Evolutionary conservation across 345 rosid species (phyloP).

Genomic region (Cardamine chenopodiifolia): DNA sequence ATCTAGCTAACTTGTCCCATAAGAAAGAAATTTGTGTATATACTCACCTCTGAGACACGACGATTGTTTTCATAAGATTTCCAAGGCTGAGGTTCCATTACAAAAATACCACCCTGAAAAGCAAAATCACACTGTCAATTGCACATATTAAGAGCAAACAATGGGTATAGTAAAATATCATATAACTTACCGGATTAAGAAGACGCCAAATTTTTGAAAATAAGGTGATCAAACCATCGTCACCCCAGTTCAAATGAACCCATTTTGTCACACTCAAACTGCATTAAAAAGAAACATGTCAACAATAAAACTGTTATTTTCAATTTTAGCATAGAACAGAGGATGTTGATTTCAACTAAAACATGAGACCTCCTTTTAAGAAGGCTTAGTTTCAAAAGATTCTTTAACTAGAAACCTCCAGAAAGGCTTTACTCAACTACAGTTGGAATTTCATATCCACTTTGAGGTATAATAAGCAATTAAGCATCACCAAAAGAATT

Average conservation of each 20-base stretch:
- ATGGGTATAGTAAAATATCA: not conserved
- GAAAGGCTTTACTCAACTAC: not conserved
- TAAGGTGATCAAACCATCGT: conserved; percentile 76
- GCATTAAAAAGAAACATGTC: conserved; percentile 34
- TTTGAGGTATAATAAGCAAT: not conserved
- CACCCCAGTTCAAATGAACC: conserved; percentile 98
- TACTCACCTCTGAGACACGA: conserved; percentile 72
- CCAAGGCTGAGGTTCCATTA: conserved; percentile 99
- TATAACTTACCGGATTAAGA: conserved; percentile 64
- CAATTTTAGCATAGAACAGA: not conserved
- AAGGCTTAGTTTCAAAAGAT: not conserved
- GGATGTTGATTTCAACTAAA: not conserved
- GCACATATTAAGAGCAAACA: not conserved
- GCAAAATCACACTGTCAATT: conserved; percentile 14
- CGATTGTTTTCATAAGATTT: conserved; percentile 82
- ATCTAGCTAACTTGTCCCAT: not conserved
- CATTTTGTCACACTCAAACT: conserved; percentile 97
- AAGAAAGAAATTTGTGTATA: not conserved
- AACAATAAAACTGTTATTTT: not conserved
- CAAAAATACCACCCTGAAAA: conserved; percentile 81
- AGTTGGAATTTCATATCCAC: conserved; percentile 1
- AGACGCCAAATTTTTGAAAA: conserved; percentile 80
- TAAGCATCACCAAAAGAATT: not conserved
- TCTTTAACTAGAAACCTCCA: not conserved
- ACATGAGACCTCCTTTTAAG: not conserved